Evolutionary conservation across 345 rosid genomes (phyloP), one percentile per base, ranked within the genome.

Genomic region (Fremontodendron californicum): DNA sequence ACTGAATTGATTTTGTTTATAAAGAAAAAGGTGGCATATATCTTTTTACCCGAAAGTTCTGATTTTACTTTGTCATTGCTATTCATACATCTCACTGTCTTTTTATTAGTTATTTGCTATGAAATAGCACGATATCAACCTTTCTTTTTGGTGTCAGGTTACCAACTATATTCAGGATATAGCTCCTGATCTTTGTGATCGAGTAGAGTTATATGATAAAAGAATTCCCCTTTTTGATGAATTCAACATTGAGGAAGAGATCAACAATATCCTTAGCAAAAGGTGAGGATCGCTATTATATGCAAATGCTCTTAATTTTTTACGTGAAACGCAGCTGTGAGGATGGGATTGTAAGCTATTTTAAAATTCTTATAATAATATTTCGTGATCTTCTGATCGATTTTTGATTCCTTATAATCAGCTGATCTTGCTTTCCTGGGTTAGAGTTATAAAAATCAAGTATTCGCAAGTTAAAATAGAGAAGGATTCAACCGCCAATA

Each of bases 91-190:
- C 45, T 33, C 11, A 71, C 18, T 33, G 21, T 39, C 31, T 33
- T 25, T 81, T 31, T 67, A 49, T 66, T 64, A 42, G 67, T 68
- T 74, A 57, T 71, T 76, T 64, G 35, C 75, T 57, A 39, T 61
- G 77, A 77, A 43, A 75, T 48, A 29, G 43, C 23, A 21, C 37
- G 49, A 43, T 29, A 12, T 51, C 64, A 52, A 15, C 42, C 54
- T 25, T 48, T 25, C 31, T 9, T 57, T 78, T 75, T 35, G 76
- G 71, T 84, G 77, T 78, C 87, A 95, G 99, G 99, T 95, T 74
- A 88, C 97, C 75, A 93, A 87, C 85, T 95, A 95, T 83, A 92
- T 95, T 83, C 99, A 95, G 84, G 99, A 95, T 62, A 90, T 95
- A 79, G 99, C 99, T 79, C 93, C 96, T 79, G 89, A 89, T 90